Conservation (phyloP, 1,139 yeast genomes). For the Sugiyamaella neomexicana region DNA sequence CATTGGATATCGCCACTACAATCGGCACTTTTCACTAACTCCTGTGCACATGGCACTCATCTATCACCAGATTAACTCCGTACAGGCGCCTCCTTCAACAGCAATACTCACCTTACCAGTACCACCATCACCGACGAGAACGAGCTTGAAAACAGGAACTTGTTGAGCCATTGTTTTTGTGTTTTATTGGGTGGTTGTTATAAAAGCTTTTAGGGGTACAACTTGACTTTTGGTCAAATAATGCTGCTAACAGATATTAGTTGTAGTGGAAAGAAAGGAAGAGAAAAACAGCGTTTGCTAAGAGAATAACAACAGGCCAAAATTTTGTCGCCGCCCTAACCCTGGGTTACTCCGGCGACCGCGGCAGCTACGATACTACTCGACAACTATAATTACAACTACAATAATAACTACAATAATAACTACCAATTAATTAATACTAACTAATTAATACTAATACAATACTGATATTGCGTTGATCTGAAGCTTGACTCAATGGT, state of each 20-base stretch:
- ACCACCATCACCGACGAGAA: constrained; percentile 99
- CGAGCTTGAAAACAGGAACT: constrained; percentile 98
- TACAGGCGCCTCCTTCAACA: no score
- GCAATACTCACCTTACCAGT: constrained; percentile 78
- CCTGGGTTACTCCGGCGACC: constrained; percentile 9
- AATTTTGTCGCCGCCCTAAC: constrained; percentile 15
- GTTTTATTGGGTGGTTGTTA: neutral
- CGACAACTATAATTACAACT: no score
- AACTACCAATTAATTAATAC: no score
- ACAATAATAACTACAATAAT: no score
- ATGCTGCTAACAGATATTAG: neutral
- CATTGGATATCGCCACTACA: no score
- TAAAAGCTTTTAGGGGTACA: neutral
- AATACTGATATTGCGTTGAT: no score
- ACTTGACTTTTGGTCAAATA: constrained; percentile 1
- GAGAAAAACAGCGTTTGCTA: constrained; percentile 13
- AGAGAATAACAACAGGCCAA: constrained; percentile 14
- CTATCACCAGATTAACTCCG: no score
- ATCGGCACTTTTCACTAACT: no score
- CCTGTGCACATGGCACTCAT: no score
- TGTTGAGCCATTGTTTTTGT: constrained; percentile 54
- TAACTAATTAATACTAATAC: no score
- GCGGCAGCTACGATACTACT: no score
- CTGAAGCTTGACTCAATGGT: no score
- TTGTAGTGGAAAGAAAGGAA: constrained; percentile 10